Percentiles rank a stretch among this genome's conserved stretches.
Conservation (phyloP, 768 basidiomycete genomes). For the Tylopilus subfusipes region DNA sequence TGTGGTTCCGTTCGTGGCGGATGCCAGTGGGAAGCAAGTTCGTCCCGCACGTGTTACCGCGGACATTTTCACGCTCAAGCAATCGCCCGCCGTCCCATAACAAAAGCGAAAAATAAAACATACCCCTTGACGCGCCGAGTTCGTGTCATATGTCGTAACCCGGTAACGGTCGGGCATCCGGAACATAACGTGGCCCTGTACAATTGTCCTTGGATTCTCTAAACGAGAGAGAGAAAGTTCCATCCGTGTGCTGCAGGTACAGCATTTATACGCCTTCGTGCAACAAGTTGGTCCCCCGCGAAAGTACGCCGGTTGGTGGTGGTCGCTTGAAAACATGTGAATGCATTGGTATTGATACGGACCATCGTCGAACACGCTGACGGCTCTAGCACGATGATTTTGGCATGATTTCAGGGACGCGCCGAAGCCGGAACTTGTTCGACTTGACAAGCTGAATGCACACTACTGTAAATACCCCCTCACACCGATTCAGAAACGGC, state of each 20-base stretch:
- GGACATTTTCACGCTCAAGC: constrained; percentile 9
- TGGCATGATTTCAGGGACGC: background rate
- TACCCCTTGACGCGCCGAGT: background rate
- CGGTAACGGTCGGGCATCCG: background rate
- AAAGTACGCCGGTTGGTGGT: constrained; percentile 1
- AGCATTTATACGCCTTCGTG: background rate
- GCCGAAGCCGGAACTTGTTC: background rate
- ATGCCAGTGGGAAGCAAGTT: constrained; percentile 16
- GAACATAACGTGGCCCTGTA: background rate
- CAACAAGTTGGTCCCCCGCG: background rate
- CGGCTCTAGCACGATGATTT: background rate
- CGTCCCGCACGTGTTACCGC: constrained; percentile 7
- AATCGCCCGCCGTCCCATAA: background rate
- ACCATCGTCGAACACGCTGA: constrained; percentile 8
- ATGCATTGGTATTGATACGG: constrained; percentile 4
- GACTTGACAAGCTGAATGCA: background rate
- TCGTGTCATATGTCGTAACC: constrained; percentile 4
- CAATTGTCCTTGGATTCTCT: background rate
- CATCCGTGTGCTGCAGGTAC: background rate
- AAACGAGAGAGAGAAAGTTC: background rate
- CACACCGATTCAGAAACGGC: no score
- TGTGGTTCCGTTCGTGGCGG: constrained; percentile 6
- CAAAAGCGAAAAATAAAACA: constrained; percentile 1
- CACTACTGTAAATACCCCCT: background rate
- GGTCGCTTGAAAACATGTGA: background rate